Evolutionary conservation across 2,329 filamentous ascomycete genomes (phyloP), one percentile per base, ranked within the genome.

Genomic region (Annulohypoxylon truncatum): DNA sequence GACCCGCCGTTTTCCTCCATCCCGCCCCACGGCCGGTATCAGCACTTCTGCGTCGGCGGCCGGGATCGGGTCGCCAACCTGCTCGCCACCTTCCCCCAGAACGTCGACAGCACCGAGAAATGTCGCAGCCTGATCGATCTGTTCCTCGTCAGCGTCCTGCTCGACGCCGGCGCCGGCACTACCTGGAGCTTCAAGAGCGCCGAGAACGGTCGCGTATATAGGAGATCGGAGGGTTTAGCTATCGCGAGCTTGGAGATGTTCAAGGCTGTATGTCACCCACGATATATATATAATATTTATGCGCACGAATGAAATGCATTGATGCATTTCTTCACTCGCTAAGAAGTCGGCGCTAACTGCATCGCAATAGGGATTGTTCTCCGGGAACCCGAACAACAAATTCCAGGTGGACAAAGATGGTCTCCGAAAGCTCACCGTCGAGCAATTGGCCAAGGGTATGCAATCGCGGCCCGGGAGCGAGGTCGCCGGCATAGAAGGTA

Each of bases 161-260:
- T 96, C 7, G 92, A 96, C 76, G 93, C 96, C 3, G 96, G 96
- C 40, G 94, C 96, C 1, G 96, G 96, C 40, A 95, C 89, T 2
- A 86, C 89, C 71, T 99, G 96, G 96, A 90, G 89, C 72, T 99
- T 97, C 82, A 96, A 92, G 82, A 97, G 93, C 76, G 90, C 90
- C 68, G 94, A 97, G 76, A 96, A 94, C 69, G 93, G 92, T 61
- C 91, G 90, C 67, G 79, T 91, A 40, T 98, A 95, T 79, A 85
- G 89, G 55, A 89, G 96, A 53, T 97, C 94, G 66, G 96, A 77
- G 60, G 76, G 75, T 3, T 46, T 77, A 28, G 76, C 76, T 88
- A 92, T 90, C 70, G 88, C 88, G 5, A 89, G 85, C 69, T 76
- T 90, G 74, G 94, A 97, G 72, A 97, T 97, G 94, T 97, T 97